Conservation (phyloP, 257 asterid species). For the Paulownia fortunei region DNA sequence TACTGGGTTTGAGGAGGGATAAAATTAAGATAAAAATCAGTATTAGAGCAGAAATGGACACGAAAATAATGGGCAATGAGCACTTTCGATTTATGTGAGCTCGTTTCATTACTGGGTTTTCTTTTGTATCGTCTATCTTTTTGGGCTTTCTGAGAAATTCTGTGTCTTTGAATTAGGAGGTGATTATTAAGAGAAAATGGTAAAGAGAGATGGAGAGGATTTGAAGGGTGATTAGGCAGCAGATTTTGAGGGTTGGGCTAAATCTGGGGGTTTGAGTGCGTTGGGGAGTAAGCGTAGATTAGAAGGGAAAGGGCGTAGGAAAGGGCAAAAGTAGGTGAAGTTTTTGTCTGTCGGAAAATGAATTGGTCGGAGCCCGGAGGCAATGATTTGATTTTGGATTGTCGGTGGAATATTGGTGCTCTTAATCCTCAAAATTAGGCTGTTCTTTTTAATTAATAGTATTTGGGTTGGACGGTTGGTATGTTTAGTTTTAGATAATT, state of each 20-base stretch:
- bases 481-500: too few species aligned
- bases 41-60: slow-evolving; percentile 40
- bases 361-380: slow-evolving; percentile 22
- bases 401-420: background rate
- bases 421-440: background rate
- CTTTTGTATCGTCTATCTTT: background rate
- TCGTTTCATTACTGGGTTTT: slow-evolving; percentile 58
- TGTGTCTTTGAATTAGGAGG: background rate
- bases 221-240: background rate
- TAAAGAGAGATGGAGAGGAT: background rate
- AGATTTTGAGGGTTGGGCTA: background rate
- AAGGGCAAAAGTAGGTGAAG: slow-evolving; percentile 1
- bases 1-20: slow-evolving; percentile 41
- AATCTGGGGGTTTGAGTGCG: background rate
- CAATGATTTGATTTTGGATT: slow-evolving; percentile 4
- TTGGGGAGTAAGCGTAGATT: slow-evolving; percentile 7
- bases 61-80: slow-evolving; percentile 50
- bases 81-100: slow-evolving; percentile 57
- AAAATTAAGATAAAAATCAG: slow-evolving; percentile 41
- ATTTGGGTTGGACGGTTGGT: too few species aligned
- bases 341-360: background rate
- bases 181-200: background rate
- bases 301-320: slow-evolving; percentile 8
- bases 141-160: background rate
- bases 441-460: background rate